Conservation (phyloP, 108 stramenopile genomes). For the Skeletonema grethae region DNA sequence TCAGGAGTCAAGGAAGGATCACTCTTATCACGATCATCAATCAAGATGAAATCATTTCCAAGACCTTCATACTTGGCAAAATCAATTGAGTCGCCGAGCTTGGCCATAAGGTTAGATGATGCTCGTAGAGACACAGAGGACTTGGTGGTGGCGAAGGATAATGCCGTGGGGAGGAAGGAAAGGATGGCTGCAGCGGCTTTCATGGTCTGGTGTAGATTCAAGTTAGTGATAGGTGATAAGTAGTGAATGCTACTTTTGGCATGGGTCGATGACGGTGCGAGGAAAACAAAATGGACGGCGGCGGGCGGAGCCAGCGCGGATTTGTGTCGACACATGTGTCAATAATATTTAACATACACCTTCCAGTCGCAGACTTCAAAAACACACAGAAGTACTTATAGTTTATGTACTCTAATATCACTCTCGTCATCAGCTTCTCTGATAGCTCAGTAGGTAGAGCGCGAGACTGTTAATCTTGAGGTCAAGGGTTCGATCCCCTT, state of each 20-base stretch:
- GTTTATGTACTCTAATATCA: no score
- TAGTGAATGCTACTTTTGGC: no score
- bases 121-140: background rate
- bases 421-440: no score
- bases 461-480: slow-evolving; percentile 68
- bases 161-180: slow-evolving; percentile 19
- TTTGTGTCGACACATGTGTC: no score
- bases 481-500: slow-evolving; percentile 55
- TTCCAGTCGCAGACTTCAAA: no score
- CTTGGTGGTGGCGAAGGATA: slow-evolving; percentile 14
- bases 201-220: no score
- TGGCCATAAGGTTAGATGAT: slow-evolving; percentile 22
- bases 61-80: slow-evolving; percentile 98
- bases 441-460: slow-evolving; percentile 67
- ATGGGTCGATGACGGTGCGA: no score
- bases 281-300: no score
- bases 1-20: slow-evolving; percentile 87
- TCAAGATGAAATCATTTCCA: slow-evolving; percentile 98
- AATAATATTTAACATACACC: no score
- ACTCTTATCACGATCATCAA: slow-evolving; percentile 88
- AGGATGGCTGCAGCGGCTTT: slow-evolving; percentile 15
- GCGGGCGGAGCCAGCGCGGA: no score
- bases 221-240: no score
- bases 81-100: slow-evolving; percentile 45
- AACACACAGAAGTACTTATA: no score